A percentile compares a stretch with the other conserved stretches of the same genome.
Conservation (phyloP, 495 filamentous ascomycete species). For the Filosporella fistucella region DNA sequence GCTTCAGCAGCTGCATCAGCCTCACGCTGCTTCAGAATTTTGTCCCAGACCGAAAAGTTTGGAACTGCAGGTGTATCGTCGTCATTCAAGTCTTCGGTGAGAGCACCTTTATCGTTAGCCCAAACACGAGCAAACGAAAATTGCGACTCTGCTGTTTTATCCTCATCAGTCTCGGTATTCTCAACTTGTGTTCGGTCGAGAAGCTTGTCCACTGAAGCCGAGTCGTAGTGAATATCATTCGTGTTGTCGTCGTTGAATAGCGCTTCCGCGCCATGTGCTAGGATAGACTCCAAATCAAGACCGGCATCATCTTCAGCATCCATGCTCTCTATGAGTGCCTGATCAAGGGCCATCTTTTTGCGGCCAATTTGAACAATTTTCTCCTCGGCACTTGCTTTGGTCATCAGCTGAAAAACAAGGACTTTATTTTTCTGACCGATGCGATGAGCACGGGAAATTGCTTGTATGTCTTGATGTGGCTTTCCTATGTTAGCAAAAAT, state of each 20-base stretch:
- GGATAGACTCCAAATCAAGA: slow-evolving; percentile 79
- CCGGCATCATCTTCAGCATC: slow-evolving; percentile 68
- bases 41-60: slow-evolving; percentile 76
- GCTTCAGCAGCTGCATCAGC: slow-evolving; percentile 66
- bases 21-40: slow-evolving; percentile 79
- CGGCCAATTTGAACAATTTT: slow-evolving; percentile 95
- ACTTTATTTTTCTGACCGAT: slow-evolving; percentile 97
- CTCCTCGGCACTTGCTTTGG: slow-evolving; percentile 83
- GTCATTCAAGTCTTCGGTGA: slow-evolving; percentile 56
- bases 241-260: slow-evolving; percentile 73
- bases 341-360: slow-evolving; percentile 91
- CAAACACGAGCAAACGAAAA: slow-evolving; percentile 92
- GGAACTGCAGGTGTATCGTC: slow-evolving; percentile 34
- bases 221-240: slow-evolving; percentile 72
- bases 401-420: slow-evolving; percentile 90
- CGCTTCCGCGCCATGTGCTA: slow-evolving; percentile 81
- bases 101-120: slow-evolving; percentile 71
- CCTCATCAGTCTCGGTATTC: slow-evolving; percentile 54
- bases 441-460: slow-evolving; percentile 86
- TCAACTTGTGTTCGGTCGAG: slow-evolving; percentile 82
- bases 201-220: slow-evolving; percentile 75
- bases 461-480: slow-evolving; percentile 96
- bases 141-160: slow-evolving; percentile 62
- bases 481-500: slow-evolving; percentile 11
- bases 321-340: slow-evolving; percentile 88